A percentile compares a stretch with the other conserved stretches of the same genome.
These are phyloP conservation scores for Neurospora sp. DNA, from an alignment of 495 filamentous ascomycete species.

Conservation along the genomic window DNA sequence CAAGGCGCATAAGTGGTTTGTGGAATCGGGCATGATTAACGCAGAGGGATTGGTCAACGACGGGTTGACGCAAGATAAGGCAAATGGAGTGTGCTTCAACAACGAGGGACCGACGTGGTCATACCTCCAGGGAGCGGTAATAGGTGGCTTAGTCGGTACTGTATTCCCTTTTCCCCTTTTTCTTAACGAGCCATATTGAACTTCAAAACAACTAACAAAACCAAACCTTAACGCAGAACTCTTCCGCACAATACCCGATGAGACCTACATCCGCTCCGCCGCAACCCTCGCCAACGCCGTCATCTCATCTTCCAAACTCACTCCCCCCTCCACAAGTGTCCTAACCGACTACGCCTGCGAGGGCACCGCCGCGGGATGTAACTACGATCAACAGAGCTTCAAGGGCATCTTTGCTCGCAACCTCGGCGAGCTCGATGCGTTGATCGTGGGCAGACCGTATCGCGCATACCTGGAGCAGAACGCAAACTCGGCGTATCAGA, in stretches of 20 bases:
- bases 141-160: conserved; percentile 56
- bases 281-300: conserved; percentile 42
- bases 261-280: conserved; percentile 42
- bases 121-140: conserved; percentile 68
- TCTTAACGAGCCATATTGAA: not conserved
- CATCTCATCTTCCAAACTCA: not conserved
- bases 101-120: conserved; percentile 52
- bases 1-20: conserved; percentile 57
- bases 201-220: conserved; percentile 27
- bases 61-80: conserved; percentile 36
- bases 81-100: conserved; percentile 41
- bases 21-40: conserved; percentile 51
- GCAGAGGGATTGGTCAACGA: conserved; percentile 53
- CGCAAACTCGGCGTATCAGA: conserved; percentile 46
- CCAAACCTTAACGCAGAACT: conserved; percentile 9
- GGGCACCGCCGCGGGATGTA: conserved; percentile 32
- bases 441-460: conserved; percentile 35
- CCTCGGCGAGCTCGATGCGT: conserved; percentile 42
- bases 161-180: not conserved
- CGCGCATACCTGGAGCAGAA: conserved; percentile 42
- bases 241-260: conserved; percentile 10
- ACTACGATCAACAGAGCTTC: conserved; percentile 53
- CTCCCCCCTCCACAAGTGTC: conserved; percentile 38
- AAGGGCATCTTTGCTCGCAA: conserved; percentile 66
- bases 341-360: conserved; percentile 48